Percentiles rank a stretch among this genome's conserved stretches.
These are phyloP conservation scores for Nectriaceae sp. DNA, from an alignment of 2,329 filamentous ascomycete species.

Conservation along the genomic window DNA sequence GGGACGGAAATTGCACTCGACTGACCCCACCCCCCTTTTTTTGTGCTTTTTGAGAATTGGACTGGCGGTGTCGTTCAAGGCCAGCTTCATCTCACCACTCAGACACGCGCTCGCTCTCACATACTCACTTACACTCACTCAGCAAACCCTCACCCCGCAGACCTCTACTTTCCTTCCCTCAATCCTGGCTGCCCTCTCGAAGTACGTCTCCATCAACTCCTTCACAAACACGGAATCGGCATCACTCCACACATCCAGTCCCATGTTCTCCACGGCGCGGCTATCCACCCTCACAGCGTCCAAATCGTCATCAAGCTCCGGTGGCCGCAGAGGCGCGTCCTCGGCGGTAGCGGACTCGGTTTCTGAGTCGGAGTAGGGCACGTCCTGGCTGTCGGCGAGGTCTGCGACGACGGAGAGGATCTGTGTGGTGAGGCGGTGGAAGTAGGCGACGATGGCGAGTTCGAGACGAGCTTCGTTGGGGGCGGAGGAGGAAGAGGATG, in stretches of 20 bases:
- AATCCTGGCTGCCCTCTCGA: slow-evolving; percentile 62
- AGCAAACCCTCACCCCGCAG: slow-evolving; percentile 74
- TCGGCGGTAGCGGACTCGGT: slow-evolving; percentile 31
- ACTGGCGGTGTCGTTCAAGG: too few species aligned
- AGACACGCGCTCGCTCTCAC: neutral
- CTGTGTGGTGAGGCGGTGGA: slow-evolving; percentile 72
- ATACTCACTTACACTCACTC: too few species aligned
- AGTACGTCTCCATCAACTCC: slow-evolving; percentile 65
- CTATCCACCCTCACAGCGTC: slow-evolving; percentile 57
- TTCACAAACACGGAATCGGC: slow-evolving; percentile 69
- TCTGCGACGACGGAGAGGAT: slow-evolving; percentile 64
- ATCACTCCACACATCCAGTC: slow-evolving; percentile 76
- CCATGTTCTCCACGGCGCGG: slow-evolving; percentile 69
- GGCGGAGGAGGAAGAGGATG: slow-evolving; percentile 30
- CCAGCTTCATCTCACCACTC: slow-evolving; percentile 24
- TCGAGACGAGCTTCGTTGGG: slow-evolving; percentile 56
- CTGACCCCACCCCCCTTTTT: too few species aligned
- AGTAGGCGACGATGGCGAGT: slow-evolving; percentile 77
- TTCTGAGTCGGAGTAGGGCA: slow-evolving; percentile 38
- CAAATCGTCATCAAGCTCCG: slow-evolving; percentile 33
- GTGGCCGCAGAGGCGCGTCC: slow-evolving; percentile 26
- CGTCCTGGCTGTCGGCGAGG: slow-evolving; percentile 54
- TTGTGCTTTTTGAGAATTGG: too few species aligned
- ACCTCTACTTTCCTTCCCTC: slow-evolving; percentile 71
- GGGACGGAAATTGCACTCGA: too few species aligned